Evolutionary conservation across 2,329 filamentous ascomycete genomes (phyloP), one percentile per base, ranked within the genome.

Genomic region (Pyrenophora teres): DNA sequence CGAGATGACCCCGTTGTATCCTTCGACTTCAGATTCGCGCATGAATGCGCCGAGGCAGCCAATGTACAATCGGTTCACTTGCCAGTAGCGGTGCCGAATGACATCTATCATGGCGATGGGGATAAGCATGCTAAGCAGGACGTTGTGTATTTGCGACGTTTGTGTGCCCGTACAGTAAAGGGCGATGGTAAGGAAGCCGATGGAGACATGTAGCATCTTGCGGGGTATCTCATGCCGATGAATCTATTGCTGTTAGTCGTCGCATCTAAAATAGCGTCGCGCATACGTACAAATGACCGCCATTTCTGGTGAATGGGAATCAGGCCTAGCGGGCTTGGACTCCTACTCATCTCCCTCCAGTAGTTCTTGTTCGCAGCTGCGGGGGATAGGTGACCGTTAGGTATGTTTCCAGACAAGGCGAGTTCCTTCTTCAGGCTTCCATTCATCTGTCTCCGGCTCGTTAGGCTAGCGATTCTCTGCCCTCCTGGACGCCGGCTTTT

Each of bases 161-260:
- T 96, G 92, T 4, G 87, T 83, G 50, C 92, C 93, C 21, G 83
- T 85, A 42, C 85, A 81, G 74, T 97, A 99, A 32, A 97, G 83
- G 78, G 87, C 89, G 39, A 96, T 83, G 16, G 93, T 91, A 54
- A 97, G 81, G 77, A 97, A 97, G 47, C 94, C 94, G 70, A 99
- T 99, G 40, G 92, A 97, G 50, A 97, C 90, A 73, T 99, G 94
- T 32, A 99, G 81, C 35, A 87, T 79, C 75, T 99, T 99, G 65
- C 94, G 88, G 8, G 94, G 94, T 46, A 99, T 92, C 77, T 99
- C 94, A 75, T 99, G 93, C 67, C 91, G 92, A 81, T 99, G 94
- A 57, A 83, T 74, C 74, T 76, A 52, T 37, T 12, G n/a, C 15
- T 51, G 57, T 70, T 54, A 70, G 51, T 13, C 38, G 18, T 36